A percentile compares a stretch with the other conserved stretches of the same genome.
Evolutionary conservation across 2,329 filamentous ascomycete species (phyloP).

Genomic region (Colletotrichum lindemuthianum): DNA sequence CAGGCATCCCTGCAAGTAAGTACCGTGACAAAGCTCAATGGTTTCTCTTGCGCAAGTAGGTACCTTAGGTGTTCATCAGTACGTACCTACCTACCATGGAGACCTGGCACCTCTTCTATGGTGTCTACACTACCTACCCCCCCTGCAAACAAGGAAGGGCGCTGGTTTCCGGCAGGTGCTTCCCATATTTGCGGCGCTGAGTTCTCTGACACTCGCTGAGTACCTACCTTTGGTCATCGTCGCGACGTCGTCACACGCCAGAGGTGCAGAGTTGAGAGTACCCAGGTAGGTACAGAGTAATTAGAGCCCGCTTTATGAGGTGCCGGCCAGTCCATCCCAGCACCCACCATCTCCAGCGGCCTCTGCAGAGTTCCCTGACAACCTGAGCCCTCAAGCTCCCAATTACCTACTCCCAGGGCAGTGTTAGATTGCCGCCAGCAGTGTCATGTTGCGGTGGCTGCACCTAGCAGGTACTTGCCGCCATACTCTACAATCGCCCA

Average conservation of each 20-base stretch:
- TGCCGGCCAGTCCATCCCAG: constrained; percentile 28
- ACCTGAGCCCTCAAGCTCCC: not conserved
- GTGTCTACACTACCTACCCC: not conserved
- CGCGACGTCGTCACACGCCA: constrained; percentile 30
- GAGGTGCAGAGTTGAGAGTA: not conserved
- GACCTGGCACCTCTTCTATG: no score
- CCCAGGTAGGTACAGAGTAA: not conserved
- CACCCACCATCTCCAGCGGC: constrained; percentile 11
- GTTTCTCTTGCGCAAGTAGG: not conserved
- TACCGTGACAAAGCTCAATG: not conserved
- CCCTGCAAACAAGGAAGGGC: constrained; percentile 21
- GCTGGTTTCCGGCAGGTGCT: constrained; percentile 25
- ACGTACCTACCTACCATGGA: not conserved
- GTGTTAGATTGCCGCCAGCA: constrained; percentile 17
- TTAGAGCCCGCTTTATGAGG: constrained; percentile 13
- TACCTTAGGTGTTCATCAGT: not conserved
- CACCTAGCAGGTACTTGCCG: constrained; percentile 24
- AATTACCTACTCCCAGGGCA: constrained; percentile 1
- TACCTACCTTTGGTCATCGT: constrained; percentile 24
- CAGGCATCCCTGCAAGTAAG: not conserved
- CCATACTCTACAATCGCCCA: not conserved
- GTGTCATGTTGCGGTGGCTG: constrained; percentile 10
- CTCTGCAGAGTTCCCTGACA: not conserved
- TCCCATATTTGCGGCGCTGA: constrained; percentile 15
- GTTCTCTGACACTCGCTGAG: constrained; percentile 28